Evolutionary conservation across 495 filamentous ascomycete genomes (phyloP).

Genomic region (Rhypophila decipiens): DNA sequence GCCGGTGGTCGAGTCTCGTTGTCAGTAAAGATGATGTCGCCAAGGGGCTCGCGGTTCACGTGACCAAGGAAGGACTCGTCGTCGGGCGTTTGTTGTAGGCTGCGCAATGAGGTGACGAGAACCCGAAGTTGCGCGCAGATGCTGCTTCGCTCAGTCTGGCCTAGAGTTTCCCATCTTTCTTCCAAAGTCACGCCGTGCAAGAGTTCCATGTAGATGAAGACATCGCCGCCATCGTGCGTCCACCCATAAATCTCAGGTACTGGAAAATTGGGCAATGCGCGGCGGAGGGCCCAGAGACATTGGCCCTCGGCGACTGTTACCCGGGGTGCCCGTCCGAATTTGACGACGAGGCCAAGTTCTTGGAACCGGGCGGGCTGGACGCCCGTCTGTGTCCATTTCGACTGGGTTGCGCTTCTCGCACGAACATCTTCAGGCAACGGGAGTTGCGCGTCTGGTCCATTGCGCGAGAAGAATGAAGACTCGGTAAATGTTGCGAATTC

Average conservation of each 20-base stretch:
- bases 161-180: conserved; percentile 30
- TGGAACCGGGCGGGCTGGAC: conserved; percentile 17
- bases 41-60: conserved; percentile 20
- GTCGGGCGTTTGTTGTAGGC: conserved; percentile 26
- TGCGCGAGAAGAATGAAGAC: conserved; percentile 1
- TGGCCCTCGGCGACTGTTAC: conserved; percentile 37
- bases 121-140: conserved; percentile 31
- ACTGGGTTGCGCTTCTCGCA: neutral
- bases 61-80: conserved; percentile 22
- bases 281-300: conserved; percentile 36
- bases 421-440: neutral
- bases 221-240: conserved; percentile 31
- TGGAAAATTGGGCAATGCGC: conserved; percentile 30
- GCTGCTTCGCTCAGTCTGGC: conserved; percentile 22
- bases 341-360: conserved; percentile 36
- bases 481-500: neutral
- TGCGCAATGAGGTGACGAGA: conserved; percentile 16
- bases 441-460: neutral
- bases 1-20: conserved; percentile 12
- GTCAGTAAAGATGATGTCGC: conserved; percentile 30
- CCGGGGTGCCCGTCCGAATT: conserved; percentile 30
- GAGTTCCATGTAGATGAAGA: conserved; percentile 46
- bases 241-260: conserved; percentile 45
- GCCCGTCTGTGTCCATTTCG: neutral
- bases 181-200: conserved; percentile 34